Conservation (phyloP, 345 rosid genomes). For the Brassica cretica region DNA sequence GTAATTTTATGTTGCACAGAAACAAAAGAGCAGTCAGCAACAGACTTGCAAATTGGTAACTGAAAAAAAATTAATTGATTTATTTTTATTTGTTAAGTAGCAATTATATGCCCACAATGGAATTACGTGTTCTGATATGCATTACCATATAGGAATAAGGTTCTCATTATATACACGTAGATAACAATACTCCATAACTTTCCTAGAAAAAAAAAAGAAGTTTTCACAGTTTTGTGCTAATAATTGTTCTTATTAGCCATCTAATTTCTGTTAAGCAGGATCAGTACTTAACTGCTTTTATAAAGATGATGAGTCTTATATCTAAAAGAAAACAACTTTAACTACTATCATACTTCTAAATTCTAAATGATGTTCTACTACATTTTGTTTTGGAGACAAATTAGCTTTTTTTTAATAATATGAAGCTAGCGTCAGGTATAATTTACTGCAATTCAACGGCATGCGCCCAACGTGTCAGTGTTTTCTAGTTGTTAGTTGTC, state of each 20-base stretch:
- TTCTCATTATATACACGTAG: neutral
- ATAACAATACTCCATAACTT: neutral
- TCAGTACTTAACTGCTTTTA: neutral
- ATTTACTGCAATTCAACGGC: slow-evolving; percentile 30
- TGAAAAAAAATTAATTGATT: neutral
- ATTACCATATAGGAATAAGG: neutral
- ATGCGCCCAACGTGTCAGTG: slow-evolving; percentile 35
- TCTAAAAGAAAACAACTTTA: neutral
- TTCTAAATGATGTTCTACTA: neutral
- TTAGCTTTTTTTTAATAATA: neutral
- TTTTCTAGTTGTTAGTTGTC: neutral
- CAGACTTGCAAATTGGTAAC: neutral
- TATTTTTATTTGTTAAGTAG: neutral
- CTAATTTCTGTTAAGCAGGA: slow-evolving; percentile 1
- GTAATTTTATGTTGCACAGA: slow-evolving; percentile 30
- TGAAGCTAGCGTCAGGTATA: slow-evolving; percentile 10
- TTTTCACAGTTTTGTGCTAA: slow-evolving; percentile 16
- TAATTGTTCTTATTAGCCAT: neutral
- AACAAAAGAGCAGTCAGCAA: slow-evolving; percentile 13
- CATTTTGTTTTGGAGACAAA: neutral
- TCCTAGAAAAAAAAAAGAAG: neutral
- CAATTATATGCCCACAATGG: slow-evolving; percentile 10
- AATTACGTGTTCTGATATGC: slow-evolving; percentile 5
- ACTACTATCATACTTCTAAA: neutral
- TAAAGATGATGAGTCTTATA: neutral